These are phyloP conservation scores for Lomentospora prolificans DNA, from an alignment of 2,329 filamentous ascomycete species.

Conservation along the genomic window DNA sequence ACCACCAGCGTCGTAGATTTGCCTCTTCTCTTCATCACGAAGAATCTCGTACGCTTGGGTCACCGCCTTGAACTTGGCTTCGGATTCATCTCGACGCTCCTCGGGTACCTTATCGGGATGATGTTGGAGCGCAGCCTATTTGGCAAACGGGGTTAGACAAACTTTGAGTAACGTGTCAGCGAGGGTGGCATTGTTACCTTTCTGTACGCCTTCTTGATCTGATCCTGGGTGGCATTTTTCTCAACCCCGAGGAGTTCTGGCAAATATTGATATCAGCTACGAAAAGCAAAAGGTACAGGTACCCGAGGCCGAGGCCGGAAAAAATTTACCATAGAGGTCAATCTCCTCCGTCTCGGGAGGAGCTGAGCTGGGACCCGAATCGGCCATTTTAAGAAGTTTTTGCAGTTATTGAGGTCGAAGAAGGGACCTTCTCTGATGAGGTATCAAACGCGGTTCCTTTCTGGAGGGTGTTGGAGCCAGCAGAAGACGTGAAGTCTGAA, in stretches of 20 bases:
- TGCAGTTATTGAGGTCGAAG: not conserved
- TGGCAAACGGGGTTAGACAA: not conserved
- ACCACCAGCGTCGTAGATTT: constrained; percentile 85
- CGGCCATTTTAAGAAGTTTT: not conserved
- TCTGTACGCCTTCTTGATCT: constrained; percentile 93
- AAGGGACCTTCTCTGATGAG: not conserved
- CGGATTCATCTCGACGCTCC: constrained; percentile 72
- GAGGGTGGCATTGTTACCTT: constrained; percentile 71
- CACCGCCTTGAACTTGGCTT: constrained; percentile 85
- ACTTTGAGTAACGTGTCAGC: constrained; percentile 1
- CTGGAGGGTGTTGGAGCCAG: not conserved
- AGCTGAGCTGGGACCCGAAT: not conserved
- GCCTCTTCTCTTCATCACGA: constrained; percentile 85
- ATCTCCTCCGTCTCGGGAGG: constrained; percentile 27
- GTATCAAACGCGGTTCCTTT: not conserved
- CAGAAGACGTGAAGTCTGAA: constrained; percentile 1
- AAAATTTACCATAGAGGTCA: constrained; percentile 50
- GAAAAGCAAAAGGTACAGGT: not conserved
- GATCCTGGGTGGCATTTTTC: constrained; percentile 60
- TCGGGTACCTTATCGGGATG: constrained; percentile 95
- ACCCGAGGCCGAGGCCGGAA: not conserved
- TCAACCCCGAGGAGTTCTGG: constrained; percentile 71
- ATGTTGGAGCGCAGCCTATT: constrained; percentile 70
- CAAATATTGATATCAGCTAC: constrained; percentile 3
- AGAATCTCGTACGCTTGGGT: constrained; percentile 97